A percentile compares a stretch with the other conserved stretches of the same genome.
phyloP scores from a whole-genome alignment of 768 basidiomycete species.

The Mycena floridula region DNA sequence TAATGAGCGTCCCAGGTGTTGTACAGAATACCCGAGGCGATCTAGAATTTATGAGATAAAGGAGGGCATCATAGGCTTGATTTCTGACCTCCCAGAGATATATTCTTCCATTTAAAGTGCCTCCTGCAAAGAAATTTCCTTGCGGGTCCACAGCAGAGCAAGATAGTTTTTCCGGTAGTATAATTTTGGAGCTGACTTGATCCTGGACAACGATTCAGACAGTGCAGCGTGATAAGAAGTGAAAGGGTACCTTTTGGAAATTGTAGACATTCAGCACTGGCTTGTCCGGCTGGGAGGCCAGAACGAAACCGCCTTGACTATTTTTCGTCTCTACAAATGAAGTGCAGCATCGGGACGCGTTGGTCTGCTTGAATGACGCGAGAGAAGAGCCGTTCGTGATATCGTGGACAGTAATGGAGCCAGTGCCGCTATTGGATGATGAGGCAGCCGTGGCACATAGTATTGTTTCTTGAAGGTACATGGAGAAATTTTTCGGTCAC shows the following conservation, averaged over 20 bases:
- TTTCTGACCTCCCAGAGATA: constrained; percentile 95
- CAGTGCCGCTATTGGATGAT: constrained; percentile 40
- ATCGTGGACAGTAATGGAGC: constrained; percentile 74
- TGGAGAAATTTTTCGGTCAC: no score
- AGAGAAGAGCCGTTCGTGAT: constrained; percentile 69
- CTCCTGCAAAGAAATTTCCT: constrained; percentile 81
- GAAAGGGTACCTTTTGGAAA: constrained; percentile 76
- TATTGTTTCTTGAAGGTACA: constrained; percentile 66
- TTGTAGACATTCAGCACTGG: constrained; percentile 85
- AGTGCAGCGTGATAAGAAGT: not conserved
- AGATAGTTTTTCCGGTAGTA: constrained; percentile 84
- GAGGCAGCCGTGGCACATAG: constrained; percentile 57
- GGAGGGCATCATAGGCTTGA: not conserved
- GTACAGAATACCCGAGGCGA: constrained; percentile 90
- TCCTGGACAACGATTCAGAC: constrained; percentile 47
- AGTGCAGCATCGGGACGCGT: constrained; percentile 56
- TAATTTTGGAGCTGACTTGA: constrained; percentile 79
- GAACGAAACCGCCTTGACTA: constrained; percentile 77
- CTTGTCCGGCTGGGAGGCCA: constrained; percentile 85
- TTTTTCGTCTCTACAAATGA: constrained; percentile 59
- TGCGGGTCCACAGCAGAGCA: constrained; percentile 70
- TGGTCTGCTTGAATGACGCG: constrained; percentile 87
- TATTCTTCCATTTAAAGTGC: constrained; percentile 81
- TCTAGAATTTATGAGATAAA: constrained; percentile 34
- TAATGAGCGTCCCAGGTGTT: constrained; percentile 96